A percentile compares a stretch with the other conserved stretches of the same genome.
phyloP scores from a whole-genome alignment of 108 stramenopile species.

The Nannochloropsis gaditana region DNA sequence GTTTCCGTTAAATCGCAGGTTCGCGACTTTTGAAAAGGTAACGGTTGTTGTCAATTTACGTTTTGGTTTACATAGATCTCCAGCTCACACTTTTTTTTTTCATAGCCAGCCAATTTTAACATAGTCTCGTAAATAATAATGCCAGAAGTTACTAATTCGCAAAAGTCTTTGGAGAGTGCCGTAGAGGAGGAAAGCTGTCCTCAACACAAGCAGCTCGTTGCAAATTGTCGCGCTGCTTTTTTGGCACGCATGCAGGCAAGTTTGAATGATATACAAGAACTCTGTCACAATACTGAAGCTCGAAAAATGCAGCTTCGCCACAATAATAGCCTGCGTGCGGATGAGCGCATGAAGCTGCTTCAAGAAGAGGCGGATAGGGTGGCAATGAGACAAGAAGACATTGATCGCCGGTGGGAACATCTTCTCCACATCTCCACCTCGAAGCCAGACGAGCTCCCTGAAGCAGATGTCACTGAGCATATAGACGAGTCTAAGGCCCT shows the following conservation, averaged over 20 bases:
- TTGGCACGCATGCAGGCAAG: conserved; percentile 1
- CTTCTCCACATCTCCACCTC: background rate
- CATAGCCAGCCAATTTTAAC: no score
- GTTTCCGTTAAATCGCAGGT: no score
- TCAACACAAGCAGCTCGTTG: background rate
- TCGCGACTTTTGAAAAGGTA: no score
- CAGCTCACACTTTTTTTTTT: no score
- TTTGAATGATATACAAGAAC: background rate
- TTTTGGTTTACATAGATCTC: no score
- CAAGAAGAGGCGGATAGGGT: background rate
- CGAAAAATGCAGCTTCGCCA: background rate
- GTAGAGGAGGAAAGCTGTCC: background rate
- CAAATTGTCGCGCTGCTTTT: background rate
- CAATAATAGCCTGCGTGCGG: background rate
- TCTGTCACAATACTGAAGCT: background rate
- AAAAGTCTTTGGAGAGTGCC: background rate
- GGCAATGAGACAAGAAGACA: background rate
- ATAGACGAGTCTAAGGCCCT: background rate
- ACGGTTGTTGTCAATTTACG: no score
- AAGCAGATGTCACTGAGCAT: background rate
- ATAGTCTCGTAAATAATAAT: no score
- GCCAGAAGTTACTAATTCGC: no score
- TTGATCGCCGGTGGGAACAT: background rate
- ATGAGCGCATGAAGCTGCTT: background rate
- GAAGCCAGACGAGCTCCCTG: background rate